Base-by-base conservation (phyloP, 805 yeast genomes). In the Debaryomyces castellii region DNA sequence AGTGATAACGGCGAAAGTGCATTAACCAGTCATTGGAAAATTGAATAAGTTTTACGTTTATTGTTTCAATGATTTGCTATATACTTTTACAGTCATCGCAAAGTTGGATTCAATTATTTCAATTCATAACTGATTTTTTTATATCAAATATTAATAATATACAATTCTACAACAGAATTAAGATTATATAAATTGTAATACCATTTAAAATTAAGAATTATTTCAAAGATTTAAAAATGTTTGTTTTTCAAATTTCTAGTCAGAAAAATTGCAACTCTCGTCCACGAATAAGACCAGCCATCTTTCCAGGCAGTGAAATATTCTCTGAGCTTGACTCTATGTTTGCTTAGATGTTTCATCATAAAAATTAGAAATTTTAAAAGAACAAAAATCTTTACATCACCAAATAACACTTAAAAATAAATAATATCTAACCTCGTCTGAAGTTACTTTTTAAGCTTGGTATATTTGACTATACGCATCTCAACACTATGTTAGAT, bases 271-370 rank as follows among this genome's bases (percentile, higher is more conserved):
- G 87, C 87, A 83, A 80, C 66, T 82, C 87, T 85, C 90, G 81
- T 85, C 91, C 79, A 54, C 59, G 64, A 63, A 55, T 50, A 50
- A 43, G 58, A 54, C 74, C 70, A 51, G 70, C 64, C 76, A 70
- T 70, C 66, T 70, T 70, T 70, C 76, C 76, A 70, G 75, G 61
- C 74, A 55, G 68, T 71, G 73, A 63, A 54, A 49, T 67, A 65
- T 66, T 74, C 85, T 84, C 88, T 76, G 91, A 85, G 90, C 91
- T 85, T 85, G 91, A 85, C 91, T 85, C 91, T 83, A 83, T 83
- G 87, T 82, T 81, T 83, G 86, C 78, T 80, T 74, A 66, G 70
- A 73, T 80, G 67, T 83, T 78, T 85, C 91, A 85, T 85, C 91
- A 84, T 76, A 44, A 53, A 52, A 60, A 51, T 22, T 25, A 27